Evolutionary conservation across 805 yeast genomes (phyloP), one percentile per base, ranked within the genome.

Genomic region (Candida verbasci): DNA sequence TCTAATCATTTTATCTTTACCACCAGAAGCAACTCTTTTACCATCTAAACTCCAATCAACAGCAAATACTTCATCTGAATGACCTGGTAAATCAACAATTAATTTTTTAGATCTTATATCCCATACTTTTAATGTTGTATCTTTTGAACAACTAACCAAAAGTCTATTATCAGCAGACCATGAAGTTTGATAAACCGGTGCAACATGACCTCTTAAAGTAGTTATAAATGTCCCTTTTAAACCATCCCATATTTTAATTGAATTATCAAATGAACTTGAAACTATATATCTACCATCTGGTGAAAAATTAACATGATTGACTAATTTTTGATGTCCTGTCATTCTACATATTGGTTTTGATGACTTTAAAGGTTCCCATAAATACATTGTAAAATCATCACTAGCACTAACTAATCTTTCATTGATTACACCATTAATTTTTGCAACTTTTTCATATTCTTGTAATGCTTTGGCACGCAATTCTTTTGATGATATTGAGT

Each of bases 1-100:
- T 52, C 97, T 74, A 17, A 93, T 88, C 72, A 83, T 83, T 59
- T 89, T 93, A 58, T 93, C 98, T 55, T 88, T 89, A 35, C 98
- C 97, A 15, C 97, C 98, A 56, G 96, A 86, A n/a, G 91, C 95
- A 9, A 93, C 97, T 47, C 82, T 72, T 46, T 76, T 76, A 31
- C 98, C 98, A 56, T 93, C 98, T 38, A 83, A 78, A 66, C 96
- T 86, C 98, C 98, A 93, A 52, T 93, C 98, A 3, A 93, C 96
- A 0, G 97, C 94, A 56, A 78, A 93, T 1, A 93, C 96, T 62
- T 93, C 98, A 53, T 93, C 98, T 11, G 80, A 68, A 55, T 93
- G 98, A 1, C 98, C 98, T 0, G 98, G 98, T 40, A 93, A 72
- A 60, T 93, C 98, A 12, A 82, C 86, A 40, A 79, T 74, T 38